These are phyloP conservation scores for Hericium erinaceus DNA, from an alignment of 768 basidiomycete species.

Conservation along the genomic window DNA sequence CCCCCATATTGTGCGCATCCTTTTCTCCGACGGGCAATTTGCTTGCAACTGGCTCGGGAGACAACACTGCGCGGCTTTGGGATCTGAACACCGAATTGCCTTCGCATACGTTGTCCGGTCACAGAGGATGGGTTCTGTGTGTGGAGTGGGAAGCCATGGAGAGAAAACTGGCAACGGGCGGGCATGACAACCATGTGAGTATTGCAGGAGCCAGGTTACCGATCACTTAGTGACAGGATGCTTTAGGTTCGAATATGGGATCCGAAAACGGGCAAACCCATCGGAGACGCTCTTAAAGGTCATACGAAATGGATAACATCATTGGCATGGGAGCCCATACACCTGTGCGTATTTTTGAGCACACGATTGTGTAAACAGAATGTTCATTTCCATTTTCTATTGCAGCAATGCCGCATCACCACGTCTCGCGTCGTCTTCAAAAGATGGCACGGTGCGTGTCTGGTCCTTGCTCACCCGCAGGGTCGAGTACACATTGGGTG, in stretches of 20 bases:
- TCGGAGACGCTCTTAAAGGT: constrained; percentile 84
- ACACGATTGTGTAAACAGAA: too few species aligned
- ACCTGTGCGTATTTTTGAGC: constrained; percentile 47
- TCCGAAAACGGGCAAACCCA: constrained; percentile 79
- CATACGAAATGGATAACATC: constrained; percentile 97
- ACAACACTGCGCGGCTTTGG: constrained; percentile 90
- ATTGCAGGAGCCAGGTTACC: not conserved
- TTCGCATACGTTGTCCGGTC: constrained; percentile 77
- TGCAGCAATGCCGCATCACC: constrained; percentile 67
- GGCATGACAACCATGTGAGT: constrained; percentile 84
- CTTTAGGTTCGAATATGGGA: constrained; percentile 80
- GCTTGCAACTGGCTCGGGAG: constrained; percentile 92
- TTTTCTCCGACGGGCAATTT: constrained; percentile 90
- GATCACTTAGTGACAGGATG: not conserved
- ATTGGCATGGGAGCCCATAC: constrained; percentile 93
- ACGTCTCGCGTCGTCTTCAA: constrained; percentile 89
- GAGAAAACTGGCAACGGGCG: constrained; percentile 83
- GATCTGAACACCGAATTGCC: constrained; percentile 90
- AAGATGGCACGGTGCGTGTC: constrained; percentile 92
- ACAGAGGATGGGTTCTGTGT: constrained; percentile 94
- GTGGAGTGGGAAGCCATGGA: constrained; percentile 97
- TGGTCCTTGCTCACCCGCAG: constrained; percentile 74
- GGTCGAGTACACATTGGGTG: constrained; percentile 79
- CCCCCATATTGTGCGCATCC: constrained; percentile 89
- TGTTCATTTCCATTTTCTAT: not conserved